Evolutionary conservation across 2,329 filamentous ascomycete species (phyloP).

Genomic region (Tolypocladium guangdongense): DNA sequence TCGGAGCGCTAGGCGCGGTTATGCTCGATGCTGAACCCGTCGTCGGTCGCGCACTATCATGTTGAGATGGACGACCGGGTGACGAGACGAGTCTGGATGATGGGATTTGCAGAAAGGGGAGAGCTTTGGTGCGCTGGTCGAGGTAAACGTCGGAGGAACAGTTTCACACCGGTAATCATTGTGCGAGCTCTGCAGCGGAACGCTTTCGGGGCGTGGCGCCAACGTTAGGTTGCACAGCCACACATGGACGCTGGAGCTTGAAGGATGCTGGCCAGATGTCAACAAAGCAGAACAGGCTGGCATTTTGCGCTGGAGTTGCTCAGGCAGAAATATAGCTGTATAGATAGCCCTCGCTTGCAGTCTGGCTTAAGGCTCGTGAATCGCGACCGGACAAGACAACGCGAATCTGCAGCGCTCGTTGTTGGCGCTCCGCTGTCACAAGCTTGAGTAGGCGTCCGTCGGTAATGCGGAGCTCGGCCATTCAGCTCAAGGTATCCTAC

Average conservation of each 20-base stretch:
- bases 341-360: background rate
- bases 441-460: background rate
- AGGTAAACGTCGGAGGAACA: background rate
- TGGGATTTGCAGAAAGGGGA: background rate
- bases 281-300: background rate
- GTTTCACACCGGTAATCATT: background rate
- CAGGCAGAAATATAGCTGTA: too few species aligned
- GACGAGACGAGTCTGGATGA: background rate
- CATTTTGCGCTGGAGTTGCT: too few species aligned
- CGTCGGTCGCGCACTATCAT: conserved; percentile 5
- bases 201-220: background rate
- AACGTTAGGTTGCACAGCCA: background rate
- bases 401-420: background rate
- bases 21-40: conserved; percentile 1
- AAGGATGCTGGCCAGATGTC: background rate
- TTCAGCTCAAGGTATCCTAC: background rate
- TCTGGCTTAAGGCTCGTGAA: background rate
- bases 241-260: background rate
- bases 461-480: background rate
- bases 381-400: background rate
- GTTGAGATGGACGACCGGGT: background rate
- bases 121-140: background rate
- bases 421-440: background rate
- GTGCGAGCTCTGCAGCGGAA: too few species aligned
- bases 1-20: conserved; percentile 1